Evolutionary conservation across 2,329 filamentous ascomycete genomes (phyloP), one percentile per base, ranked within the genome.

Genomic region (Knufia fluminis): DNA sequence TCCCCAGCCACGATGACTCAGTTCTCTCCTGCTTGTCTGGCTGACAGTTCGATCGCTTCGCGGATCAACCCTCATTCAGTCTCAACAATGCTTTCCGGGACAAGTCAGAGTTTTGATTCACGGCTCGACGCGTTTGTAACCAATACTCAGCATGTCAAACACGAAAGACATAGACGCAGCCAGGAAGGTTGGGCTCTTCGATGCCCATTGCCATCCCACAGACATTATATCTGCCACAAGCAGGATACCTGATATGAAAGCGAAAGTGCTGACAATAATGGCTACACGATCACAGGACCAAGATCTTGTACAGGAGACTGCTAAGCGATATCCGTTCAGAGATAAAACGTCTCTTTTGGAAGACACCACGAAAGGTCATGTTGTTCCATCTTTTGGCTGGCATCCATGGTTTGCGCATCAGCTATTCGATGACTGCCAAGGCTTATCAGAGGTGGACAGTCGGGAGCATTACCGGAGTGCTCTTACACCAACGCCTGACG

Each of bases 401-500:
- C 80, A 83, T 63, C 80, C 80, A 0, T 83, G 80, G 80, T 83
- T 83, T 60, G 78, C 79, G 0, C 73, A 83, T 59, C 77, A 80
- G 52, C 74, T 83, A 60, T 71, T 73, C 56, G 67, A 72, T 55
- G 69, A 78, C 47, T 26, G 47, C 16, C 20, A 31, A 23, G 8
- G 28, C 20, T 38, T 47, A 10, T 55, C 59, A 24, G 59, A 57
- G 3, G 47, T 44, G 14, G 60, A 64, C 2, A 68, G 71, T 44
- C 60, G 68, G 3, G 44, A 59, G 1, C 80, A 83, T 58, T 83
- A 82, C 57, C 67, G 68, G 52, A 63, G 61, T 19, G 75, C 79
- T 1, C 65, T 83, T 1, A 68, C 68, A 1, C 77, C 77, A 0
- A 32, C 38, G 3, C 64, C 68, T 1, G 66, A 77, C 6, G 71